Conservation (phyloP, 192 early-diverging fungal genomes). For the Chytriomyces sp. region DNA sequence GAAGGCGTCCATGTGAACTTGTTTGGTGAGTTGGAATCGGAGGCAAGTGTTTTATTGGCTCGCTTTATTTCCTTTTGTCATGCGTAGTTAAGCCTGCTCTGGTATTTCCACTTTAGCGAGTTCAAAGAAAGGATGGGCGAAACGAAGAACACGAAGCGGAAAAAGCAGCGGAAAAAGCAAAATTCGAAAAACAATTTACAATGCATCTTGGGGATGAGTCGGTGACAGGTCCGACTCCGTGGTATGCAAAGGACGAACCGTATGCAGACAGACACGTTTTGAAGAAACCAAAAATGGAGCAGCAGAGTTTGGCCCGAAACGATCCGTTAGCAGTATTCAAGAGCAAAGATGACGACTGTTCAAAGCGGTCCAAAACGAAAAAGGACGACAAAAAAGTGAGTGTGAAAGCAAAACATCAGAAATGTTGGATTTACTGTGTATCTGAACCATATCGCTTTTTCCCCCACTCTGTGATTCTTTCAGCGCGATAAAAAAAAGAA, state of each 20-base stretch:
- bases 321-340: conserved; percentile 17
- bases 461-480: no score
- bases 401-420: neutral
- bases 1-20: conserved; percentile 60
- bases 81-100: neutral
- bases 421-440: no score
- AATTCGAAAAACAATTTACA: conserved; percentile 63
- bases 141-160: conserved; percentile 68
- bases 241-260: conserved; percentile 43
- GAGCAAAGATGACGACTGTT: conserved; percentile 23
- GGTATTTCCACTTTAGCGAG: conserved; percentile 5
- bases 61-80: neutral
- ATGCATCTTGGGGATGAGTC: conserved; percentile 68
- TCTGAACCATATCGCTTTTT: no score
- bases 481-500: no score
- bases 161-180: conserved; percentile 54
- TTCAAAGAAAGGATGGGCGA: conserved; percentile 13
- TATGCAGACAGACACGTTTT: neutral
- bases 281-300: neutral
- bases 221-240: conserved; percentile 37
- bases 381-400: neutral
- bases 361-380: conserved; percentile 2
- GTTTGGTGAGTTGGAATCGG: conserved; percentile 61
- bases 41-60: conserved; percentile 33
- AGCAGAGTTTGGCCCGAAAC: neutral